Base-by-base conservation (phyloP, 495 filamentous ascomycete species). In the Penicillium verhagenii region DNA sequence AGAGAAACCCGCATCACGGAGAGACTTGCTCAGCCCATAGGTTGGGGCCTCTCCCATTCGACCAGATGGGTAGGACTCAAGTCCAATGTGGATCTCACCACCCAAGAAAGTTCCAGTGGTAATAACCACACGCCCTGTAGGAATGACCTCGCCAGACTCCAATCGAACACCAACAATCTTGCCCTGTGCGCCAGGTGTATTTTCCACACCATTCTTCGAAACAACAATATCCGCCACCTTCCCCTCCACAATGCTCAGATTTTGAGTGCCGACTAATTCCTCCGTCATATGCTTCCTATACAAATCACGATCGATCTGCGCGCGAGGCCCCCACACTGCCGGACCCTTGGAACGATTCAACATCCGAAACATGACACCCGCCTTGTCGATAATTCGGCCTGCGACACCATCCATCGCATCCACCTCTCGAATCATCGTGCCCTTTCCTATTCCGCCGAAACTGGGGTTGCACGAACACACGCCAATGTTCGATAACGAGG, bases 401-500 rank as follows among this genome's bases (percentile, higher is more conserved):
- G 88, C 87, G 9, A 98, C 80, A 2, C 94, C 94, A 68, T 98
- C 94, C 60, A 98, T 81, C 0, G 94, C 95, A 74, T 98, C 94
- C 25, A 98, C 86, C 69, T 98, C 94, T 2, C 93, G 86, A 29
- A 98, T 76, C 80, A 98, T 97, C 14, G 89, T 97, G 9, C 94
- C 94, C 71, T 98, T 98, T n/a, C 94, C 94, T 60, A 98, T 98
- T 28, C 94, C 94, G 43, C 94, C 94, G 67, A 98, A 96, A 53
- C 89, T 94, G 24, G 94, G 94, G 71, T 98, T 98, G 77, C 94
- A 98, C 47, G 93, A 97, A 73, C 95, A 97, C 19, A 93, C 88
- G 31, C 94, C 94, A 24, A 98, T 87, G 63, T 96, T 96, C 47
- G 90, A 85, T 50, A 92, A 65, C 52, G 85, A 88, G 29, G 90